phyloP scores from a whole-genome alignment of 805 yeast genomes.

The Kodamaea kaohsiungensis region DNA sequence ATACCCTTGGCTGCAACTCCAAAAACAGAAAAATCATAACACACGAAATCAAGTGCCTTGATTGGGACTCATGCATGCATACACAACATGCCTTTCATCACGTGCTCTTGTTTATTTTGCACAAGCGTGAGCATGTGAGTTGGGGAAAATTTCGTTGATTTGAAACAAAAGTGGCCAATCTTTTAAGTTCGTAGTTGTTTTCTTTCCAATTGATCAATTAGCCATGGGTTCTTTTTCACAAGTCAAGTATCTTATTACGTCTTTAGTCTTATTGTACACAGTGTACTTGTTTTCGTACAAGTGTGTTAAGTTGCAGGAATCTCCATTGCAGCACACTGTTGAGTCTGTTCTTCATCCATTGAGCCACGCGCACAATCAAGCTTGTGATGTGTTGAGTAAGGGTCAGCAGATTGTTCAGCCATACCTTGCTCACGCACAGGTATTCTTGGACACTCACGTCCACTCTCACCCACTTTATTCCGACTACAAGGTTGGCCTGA shows the following conservation, averaged over 20 bases:
- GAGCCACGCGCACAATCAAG: constrained; percentile 33
- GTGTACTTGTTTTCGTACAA: constrained; percentile 42
- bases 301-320: constrained; percentile 33
- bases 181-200: neutral
- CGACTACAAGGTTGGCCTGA: constrained; percentile 32
- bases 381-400: constrained; percentile 34
- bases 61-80: too few relatives aligned
- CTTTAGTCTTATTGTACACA: constrained; percentile 32
- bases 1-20: constrained; percentile 1
- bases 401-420: constrained; percentile 33
- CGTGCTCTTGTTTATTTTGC: neutral
- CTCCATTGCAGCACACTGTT: constrained; percentile 31
- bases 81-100: too few relatives aligned
- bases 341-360: constrained; percentile 39
- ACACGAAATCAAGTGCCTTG: neutral
- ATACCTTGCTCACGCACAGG: constrained; percentile 25
- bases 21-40: neutral
- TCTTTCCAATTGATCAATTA: constrained; percentile 1
- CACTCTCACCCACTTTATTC: constrained; percentile 36
- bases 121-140: constrained; percentile 2
- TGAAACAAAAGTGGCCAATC: constrained; percentile 1
- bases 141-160: constrained; percentile 8
- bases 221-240: constrained; percentile 18
- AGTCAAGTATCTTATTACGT: constrained; percentile 21
- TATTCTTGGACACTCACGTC: constrained; percentile 37